A percentile compares a stretch with the other conserved stretches of the same genome.
phyloP scores from a whole-genome alignment of 805 yeast genomes.

The Wickerhamomyces rabaulensis region DNA sequence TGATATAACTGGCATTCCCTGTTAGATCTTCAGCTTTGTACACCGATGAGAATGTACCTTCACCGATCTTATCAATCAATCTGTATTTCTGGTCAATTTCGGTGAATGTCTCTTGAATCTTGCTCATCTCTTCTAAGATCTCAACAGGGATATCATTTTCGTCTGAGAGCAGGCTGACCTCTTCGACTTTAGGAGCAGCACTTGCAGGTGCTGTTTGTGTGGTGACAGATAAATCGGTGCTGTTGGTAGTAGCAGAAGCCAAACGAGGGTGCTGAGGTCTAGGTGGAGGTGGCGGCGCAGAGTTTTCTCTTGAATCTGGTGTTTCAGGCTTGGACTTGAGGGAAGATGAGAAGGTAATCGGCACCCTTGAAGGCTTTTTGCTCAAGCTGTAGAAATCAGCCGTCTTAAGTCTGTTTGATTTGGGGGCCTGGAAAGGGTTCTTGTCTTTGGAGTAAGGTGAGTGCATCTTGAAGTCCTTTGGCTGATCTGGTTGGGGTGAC shows the following conservation, averaged over 20 bases:
- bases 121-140: constrained; percentile 52
- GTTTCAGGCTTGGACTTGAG: neutral
- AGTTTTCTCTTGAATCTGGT: neutral
- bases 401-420: neutral
- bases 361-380: neutral
- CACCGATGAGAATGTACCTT: constrained; percentile 90
- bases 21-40: constrained; percentile 59
- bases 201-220: neutral
- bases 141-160: constrained; percentile 44
- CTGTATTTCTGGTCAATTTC: constrained; percentile 33
- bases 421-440: neutral
- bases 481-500: neutral
- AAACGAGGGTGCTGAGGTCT: constrained; percentile 1
- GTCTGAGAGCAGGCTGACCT: constrained; percentile 22
- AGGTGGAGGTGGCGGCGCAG: neutral
- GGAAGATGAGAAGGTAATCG: neutral
- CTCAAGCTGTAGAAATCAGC: neutral
- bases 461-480: constrained; percentile 12
- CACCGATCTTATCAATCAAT: constrained; percentile 49
- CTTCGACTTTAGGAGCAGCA: constrained; percentile 6
- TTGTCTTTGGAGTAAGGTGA: constrained; percentile 15
- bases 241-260: neutral
- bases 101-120: constrained; percentile 49
- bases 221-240: neutral
- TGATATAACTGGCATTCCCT: constrained; percentile 27